phyloP scores from a whole-genome alignment of 768 basidiomycete genomes.

The Leccinellum luteum region DNA sequence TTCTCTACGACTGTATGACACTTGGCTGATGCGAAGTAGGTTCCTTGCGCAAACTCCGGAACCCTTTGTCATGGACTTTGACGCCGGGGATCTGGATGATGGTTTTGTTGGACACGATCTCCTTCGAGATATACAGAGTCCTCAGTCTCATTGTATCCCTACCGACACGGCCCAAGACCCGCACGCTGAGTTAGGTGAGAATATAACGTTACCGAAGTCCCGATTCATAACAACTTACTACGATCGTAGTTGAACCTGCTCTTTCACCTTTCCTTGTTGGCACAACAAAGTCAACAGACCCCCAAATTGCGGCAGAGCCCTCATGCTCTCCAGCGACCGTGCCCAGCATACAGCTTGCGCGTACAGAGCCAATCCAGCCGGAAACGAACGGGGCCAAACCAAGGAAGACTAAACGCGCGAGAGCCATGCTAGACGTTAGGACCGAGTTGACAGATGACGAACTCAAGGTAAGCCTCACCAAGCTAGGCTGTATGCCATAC shows the following conservation, averaged over 20 bases:
- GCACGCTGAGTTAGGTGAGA: slow-evolving; percentile 7
- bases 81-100: slow-evolving; percentile 25
- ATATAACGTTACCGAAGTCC: not conserved
- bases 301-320: not conserved
- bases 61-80: slow-evolving; percentile 13
- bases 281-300: slow-evolving; percentile 3
- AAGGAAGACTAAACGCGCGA: slow-evolving; percentile 48
- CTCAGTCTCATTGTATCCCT: not conserved
- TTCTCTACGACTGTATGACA: not conserved
- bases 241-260: slow-evolving; percentile 3
- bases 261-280: slow-evolving; percentile 2
- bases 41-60: slow-evolving; percentile 19
- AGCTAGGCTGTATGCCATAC: not conserved
- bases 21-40: slow-evolving; percentile 15
- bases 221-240: not conserved
- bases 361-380: not conserved
- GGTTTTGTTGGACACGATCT: slow-evolving; percentile 13
- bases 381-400: slow-evolving; percentile 1
- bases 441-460: slow-evolving; percentile 84
- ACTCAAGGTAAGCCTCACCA: slow-evolving; percentile 50
- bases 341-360: not conserved
- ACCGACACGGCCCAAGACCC: not conserved
- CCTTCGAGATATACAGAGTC: not conserved
- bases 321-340: slow-evolving; percentile 5
- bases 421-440: slow-evolving; percentile 63